Evolutionary conservation across 164 flowering plant genomes (phyloP).

Genomic region (Magnolia sinica): DNA sequence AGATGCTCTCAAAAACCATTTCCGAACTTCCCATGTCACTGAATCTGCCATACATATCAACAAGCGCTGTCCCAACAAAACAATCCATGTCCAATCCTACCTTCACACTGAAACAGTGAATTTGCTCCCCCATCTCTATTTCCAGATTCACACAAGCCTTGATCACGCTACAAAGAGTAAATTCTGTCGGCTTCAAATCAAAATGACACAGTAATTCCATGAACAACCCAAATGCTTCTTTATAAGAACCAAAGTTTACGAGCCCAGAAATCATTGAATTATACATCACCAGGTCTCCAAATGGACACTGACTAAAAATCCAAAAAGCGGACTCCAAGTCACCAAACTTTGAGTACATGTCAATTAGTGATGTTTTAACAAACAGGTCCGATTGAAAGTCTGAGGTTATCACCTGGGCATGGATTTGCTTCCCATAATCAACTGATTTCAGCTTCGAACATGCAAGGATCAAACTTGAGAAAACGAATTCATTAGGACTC

Average conservation of each 20-base stretch:
- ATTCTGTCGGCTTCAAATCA: constrained; percentile 33
- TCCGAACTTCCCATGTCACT: constrained; percentile 51
- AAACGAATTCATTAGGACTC: constrained; percentile 41
- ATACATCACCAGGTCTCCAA: constrained; percentile 17
- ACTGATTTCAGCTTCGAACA: constrained; percentile 23
- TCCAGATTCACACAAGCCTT: constrained; percentile 55
- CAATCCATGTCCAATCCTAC: constrained; percentile 59
- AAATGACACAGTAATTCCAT: constrained; percentile 13
- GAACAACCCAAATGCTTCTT: constrained; percentile 24
- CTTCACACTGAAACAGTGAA: constrained; percentile 58
- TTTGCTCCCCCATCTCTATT: constrained; percentile 38
- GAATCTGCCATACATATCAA: constrained; percentile 86
- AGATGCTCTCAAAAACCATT: constrained; percentile 70
- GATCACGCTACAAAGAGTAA: constrained; percentile 55
- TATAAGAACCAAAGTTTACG: constrained; percentile 15
- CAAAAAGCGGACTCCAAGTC: constrained; percentile 18
- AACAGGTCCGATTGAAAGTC: constrained; percentile 23
- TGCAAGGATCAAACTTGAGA: constrained; percentile 25
- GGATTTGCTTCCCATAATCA: constrained; percentile 28
- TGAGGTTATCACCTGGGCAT: constrained; percentile 25
- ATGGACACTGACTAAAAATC: constrained; percentile 11
- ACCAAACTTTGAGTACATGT: constrained; percentile 27
- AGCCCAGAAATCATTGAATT: constrained; percentile 27
- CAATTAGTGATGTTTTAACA: constrained; percentile 25
- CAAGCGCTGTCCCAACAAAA: constrained; percentile 76